Evolutionary conservation across 495 filamentous ascomycete genomes (phyloP), one percentile per base, ranked within the genome.

Genomic region (Penicillium ucsense): DNA sequence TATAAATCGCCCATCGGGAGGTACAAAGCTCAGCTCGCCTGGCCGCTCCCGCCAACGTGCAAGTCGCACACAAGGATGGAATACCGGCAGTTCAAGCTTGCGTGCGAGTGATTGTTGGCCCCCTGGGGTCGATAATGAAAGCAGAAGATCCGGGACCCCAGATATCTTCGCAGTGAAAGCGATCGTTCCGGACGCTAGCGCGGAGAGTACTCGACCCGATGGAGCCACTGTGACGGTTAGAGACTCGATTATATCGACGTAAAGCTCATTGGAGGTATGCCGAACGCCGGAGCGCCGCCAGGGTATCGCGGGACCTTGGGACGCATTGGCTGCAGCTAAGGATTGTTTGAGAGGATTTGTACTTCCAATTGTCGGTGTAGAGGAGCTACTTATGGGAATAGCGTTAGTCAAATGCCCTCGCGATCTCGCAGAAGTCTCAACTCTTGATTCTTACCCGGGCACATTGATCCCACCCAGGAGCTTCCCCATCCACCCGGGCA

Each of bases 261-360:
- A 97, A 33, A 99, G 78, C 65, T 97, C 91, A 66, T 96, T 97
- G 41, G 85, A 91, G 5, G 90, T 97, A 63, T 99, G 94, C 6
- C 89, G 81, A 46, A 99, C 92, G 57, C 92, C 94, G 34, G 89
- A 78, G 31, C 89, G 78, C 40, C 92, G 80, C 92, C 92, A 99
- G 5, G 89, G 89, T 44, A 86, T 83, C 8, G 82, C 73, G 41
- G 73, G 75, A 37, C 75, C 75, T 36, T 63, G 66, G 9, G 62
- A 54, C 36, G 63, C 63, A 33, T 61, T 66, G 32, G 69, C 55
- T 31, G 65, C 56, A 1, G 71, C 55, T 41, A 73, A 60, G 43
- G 67, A 72, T 50, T 73, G 73, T 47, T 74, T 73, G 37, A 77
- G 55, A 11, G 67, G 56, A 47, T 71, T 71, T 8, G 65, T 44